These are phyloP conservation scores for Aspergillus cejpii DNA, from an alignment of 2,329 filamentous ascomycete species.

Conservation along the genomic window DNA sequence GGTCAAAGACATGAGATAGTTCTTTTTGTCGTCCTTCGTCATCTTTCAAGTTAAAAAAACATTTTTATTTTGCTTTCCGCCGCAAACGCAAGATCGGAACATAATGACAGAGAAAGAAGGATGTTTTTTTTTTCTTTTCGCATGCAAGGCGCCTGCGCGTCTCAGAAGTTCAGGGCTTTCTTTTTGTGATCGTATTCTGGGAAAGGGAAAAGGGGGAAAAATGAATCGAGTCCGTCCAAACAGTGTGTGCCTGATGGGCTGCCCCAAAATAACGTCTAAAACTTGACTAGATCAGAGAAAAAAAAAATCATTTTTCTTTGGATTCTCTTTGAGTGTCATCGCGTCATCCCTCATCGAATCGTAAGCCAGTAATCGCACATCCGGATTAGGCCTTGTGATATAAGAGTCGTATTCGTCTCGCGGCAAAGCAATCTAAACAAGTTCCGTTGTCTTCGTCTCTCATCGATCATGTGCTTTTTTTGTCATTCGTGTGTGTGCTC, in stretches of 20 bases:
- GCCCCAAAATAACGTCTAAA: conserved; percentile 40
- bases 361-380: conserved; percentile 39
- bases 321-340: conserved; percentile 40
- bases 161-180: conserved; percentile 20
- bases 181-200: conserved; percentile 29
- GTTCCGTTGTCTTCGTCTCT: conserved; percentile 30
- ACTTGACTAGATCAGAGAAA: conserved; percentile 38
- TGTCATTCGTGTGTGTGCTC: conserved; percentile 16
- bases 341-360: conserved; percentile 46
- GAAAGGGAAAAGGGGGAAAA: conserved; percentile 23
- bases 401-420: conserved; percentile 38
- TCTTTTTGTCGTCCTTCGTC: conserved; percentile 35
- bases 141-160: conserved; percentile 24
- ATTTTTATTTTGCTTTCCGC: conserved; percentile 20
- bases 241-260: conserved; percentile 31
- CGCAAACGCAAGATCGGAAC: conserved; percentile 16
- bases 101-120: conserved; percentile 8
- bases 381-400: conserved; percentile 36
- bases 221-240: conserved; percentile 26
- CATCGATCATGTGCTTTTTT: conserved; percentile 17
- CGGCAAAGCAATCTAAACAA: conserved; percentile 37
- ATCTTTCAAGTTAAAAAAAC: conserved; percentile 24
- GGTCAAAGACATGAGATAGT: conserved; percentile 22
- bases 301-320: conserved; percentile 34
- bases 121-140: conserved; percentile 13